Percentiles rank a stretch among this genome's conserved stretches.
Evolutionary conservation across 2,329 filamentous ascomycete genomes (phyloP).

Genomic region (Pseudophaeomoniella oleicola): DNA sequence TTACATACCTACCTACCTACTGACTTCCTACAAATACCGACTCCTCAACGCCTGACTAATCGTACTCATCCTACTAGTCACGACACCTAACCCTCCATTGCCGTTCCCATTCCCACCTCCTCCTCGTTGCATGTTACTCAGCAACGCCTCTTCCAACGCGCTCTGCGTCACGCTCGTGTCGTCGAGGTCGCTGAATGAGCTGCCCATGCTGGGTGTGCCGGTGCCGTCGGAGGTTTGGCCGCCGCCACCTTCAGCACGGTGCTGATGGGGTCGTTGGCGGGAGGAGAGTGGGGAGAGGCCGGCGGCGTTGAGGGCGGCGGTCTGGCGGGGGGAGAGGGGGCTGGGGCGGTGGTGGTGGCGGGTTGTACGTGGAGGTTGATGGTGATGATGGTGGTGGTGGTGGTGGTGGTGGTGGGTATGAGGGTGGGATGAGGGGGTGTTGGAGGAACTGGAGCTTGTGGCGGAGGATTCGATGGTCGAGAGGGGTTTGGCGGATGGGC

Average conservation of each 20-base stretch:
- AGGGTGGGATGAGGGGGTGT: conserved; percentile 1
- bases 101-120: background rate
- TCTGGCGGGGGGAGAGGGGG: conserved; percentile 28
- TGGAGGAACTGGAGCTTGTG: background rate
- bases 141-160: conserved; percentile 47
- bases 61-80: conserved; percentile 34
- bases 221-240: background rate
- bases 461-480: background rate
- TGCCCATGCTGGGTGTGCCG: conserved; percentile 47
- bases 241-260: background rate
- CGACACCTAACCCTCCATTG: conserved; percentile 16
- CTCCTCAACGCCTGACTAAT: conserved; percentile 40
- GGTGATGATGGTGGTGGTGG: background rate
- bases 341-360: conserved; percentile 10
- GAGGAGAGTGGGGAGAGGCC: conserved; percentile 9
- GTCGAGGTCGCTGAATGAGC: conserved; percentile 52
- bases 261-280: background rate
- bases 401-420: conserved; percentile 1
- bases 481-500: conserved; percentile 2
- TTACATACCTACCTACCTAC: too few relatives aligned
- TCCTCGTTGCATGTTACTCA: conserved; percentile 47
- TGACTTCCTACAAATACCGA: conserved; percentile 27
- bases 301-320: conserved; percentile 29
- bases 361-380: conserved; percentile 1
- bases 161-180: conserved; percentile 51